These are phyloP conservation scores for Zygotorulaspora danielsina DNA, from an alignment of 805 yeast species.

Conservation along the genomic window DNA sequence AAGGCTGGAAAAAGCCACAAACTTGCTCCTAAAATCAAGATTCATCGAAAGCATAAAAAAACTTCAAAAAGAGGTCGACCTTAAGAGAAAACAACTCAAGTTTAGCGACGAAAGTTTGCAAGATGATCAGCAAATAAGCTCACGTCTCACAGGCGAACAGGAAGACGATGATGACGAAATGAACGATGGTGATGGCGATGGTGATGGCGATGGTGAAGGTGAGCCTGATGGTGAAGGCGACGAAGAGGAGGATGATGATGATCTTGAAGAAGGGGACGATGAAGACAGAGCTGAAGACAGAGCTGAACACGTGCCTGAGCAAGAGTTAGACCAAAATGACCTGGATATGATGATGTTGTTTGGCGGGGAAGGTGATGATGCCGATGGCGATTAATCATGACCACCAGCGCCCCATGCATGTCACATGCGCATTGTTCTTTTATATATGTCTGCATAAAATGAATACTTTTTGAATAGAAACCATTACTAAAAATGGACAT, in stretches of 20 bases:
- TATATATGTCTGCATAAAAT: not conserved
- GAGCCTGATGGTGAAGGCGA: constrained; percentile 20
- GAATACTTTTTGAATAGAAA: too few species aligned
- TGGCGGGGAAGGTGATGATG: constrained; percentile 35
- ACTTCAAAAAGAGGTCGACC: constrained; percentile 74
- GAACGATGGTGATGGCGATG: constrained; percentile 36
- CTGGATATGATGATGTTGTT: constrained; percentile 38
- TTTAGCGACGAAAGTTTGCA: constrained; percentile 32
- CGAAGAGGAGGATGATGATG: constrained; percentile 25
- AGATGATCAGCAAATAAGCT: constrained; percentile 1
- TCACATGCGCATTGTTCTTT: not conserved
- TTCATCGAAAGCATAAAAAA: constrained; percentile 76
- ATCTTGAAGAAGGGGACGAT: constrained; percentile 30
- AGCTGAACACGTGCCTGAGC: constrained; percentile 14
- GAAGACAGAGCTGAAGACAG: constrained; percentile 26
- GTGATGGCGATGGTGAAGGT: constrained; percentile 32
- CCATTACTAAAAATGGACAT: too few species aligned
- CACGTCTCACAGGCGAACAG: constrained; percentile 18
- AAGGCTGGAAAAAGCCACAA: constrained; percentile 67
- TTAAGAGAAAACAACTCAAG: constrained; percentile 65
- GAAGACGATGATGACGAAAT: constrained; percentile 37
- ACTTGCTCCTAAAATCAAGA: constrained; percentile 82
- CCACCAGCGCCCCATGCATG: not conserved
- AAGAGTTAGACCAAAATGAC: constrained; percentile 36
- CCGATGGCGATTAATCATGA: constrained; percentile 8